Conservation (phyloP, 257 asterid genomes). For the Nicotiana undulata region DNA sequence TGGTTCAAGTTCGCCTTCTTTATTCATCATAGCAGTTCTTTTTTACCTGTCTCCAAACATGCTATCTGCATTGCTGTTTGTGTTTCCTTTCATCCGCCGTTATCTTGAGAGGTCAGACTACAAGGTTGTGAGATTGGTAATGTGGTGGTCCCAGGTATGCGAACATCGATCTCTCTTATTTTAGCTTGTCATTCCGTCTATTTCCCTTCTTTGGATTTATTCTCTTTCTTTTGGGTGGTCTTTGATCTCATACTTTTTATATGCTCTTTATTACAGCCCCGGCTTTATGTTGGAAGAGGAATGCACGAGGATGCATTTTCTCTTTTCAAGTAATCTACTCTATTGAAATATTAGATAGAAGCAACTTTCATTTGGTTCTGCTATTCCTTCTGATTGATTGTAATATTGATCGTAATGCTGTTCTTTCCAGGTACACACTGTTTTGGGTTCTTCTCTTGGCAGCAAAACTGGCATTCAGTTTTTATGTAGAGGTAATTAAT, state of each 20-base stretch:
- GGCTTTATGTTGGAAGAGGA: slow-evolving; percentile 98
- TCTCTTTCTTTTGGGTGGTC: slow-evolving; percentile 8
- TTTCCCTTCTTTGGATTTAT: slow-evolving; percentile 1
- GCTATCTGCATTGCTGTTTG: slow-evolving; percentile 74
- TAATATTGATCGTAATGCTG: slow-evolving; percentile 6
- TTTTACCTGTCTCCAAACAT: slow-evolving; percentile 85
- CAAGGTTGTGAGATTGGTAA: slow-evolving; percentile 76
- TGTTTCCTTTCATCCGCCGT: slow-evolving; percentile 82
- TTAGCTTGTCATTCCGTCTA: slow-evolving; percentile 3
- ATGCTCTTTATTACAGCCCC: slow-evolving; percentile 52
- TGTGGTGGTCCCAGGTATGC: slow-evolving; percentile 99
- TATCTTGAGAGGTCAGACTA: slow-evolving; percentile 80
- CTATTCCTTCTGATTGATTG: slow-evolving; percentile 9
- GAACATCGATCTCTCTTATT: not conserved
- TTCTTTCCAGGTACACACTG: slow-evolving; percentile 59
- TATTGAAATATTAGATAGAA: slow-evolving; percentile 9
- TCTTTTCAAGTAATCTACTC: slow-evolving; percentile 53
- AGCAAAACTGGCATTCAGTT: slow-evolving; percentile 90
- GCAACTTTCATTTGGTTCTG: slow-evolving; percentile 11
- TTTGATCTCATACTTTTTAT: slow-evolving; percentile 2
- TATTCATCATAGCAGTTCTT: slow-evolving; percentile 72
- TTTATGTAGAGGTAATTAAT: slow-evolving; percentile 63
- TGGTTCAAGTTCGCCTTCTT: slow-evolving; percentile 65
- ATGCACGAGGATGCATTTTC: slow-evolving; percentile 95
- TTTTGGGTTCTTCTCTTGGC: slow-evolving; percentile 92